A percentile compares a stretch with the other conserved stretches of the same genome.
Conservation (phyloP, 345 rosid genomes). For the Murraya paniculata region DNA sequence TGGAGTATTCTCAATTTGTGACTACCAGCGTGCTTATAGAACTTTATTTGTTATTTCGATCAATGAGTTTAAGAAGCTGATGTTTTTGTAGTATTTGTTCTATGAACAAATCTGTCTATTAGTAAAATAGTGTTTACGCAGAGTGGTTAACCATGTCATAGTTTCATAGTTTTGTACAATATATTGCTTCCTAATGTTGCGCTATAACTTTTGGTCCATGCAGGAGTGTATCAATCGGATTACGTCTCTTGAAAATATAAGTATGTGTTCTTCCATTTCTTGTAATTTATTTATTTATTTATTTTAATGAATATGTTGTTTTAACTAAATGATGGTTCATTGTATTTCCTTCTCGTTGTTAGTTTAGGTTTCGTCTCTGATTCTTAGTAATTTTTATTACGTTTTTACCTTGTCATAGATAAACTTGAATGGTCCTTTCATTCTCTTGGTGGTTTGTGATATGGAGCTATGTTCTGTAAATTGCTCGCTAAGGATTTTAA, state of each 20-base stretch:
- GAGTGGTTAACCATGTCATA: neutral
- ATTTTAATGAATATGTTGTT: neutral
- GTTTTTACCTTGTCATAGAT: neutral
- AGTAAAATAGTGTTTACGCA: neutral
- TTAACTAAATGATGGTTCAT: neutral
- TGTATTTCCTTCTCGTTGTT: neutral
- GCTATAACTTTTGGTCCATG: constrained; percentile 20
- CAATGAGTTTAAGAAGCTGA: no score
- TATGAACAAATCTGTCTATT: neutral
- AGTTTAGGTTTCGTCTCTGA: neutral
- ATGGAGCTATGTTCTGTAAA: neutral
- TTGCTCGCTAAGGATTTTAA: neutral
- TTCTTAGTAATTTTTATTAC: neutral
- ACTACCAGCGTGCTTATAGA: neutral
- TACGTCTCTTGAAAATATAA: constrained; percentile 77
- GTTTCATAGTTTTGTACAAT: neutral
- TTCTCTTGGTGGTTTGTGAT: neutral
- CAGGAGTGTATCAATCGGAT: constrained; percentile 98
- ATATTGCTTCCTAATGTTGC: constrained; percentile 1
- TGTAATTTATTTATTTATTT: no score
- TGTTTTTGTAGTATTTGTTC: neutral
- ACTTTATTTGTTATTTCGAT: neutral
- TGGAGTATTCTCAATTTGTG: neutral
- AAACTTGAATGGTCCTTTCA: neutral
- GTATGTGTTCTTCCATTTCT: constrained; percentile 32